A percentile compares a stretch with the other conserved stretches of the same genome.
Evolutionary conservation across 768 basidiomycete genomes (phyloP).

Genomic region (Trametes cubensis): DNA sequence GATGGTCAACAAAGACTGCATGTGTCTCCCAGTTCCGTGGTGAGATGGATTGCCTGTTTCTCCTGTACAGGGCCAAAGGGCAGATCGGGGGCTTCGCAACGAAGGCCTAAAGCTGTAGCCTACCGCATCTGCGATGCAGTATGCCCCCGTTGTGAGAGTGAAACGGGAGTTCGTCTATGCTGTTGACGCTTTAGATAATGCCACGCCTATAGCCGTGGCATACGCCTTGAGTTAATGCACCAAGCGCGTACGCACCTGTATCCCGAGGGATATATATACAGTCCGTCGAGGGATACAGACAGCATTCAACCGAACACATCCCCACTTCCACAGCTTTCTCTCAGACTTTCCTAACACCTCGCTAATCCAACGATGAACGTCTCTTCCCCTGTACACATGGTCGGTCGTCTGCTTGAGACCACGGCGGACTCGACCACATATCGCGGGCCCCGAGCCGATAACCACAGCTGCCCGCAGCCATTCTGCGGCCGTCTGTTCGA

Average conservation of each 20-base stretch:
- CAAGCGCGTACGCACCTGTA: not conserved
- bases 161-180: not conserved
- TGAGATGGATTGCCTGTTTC: slow-evolving; percentile 19
- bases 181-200: slow-evolving; percentile 3
- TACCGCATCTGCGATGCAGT: slow-evolving; percentile 12
- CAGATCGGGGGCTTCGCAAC: slow-evolving; percentile 4
- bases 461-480: not conserved
- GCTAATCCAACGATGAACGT: slow-evolving; percentile 22
- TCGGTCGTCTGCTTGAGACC: slow-evolving; percentile 20
- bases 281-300: not conserved
- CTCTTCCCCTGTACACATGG: slow-evolving; percentile 29
- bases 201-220: not conserved
- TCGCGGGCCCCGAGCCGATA: not conserved
- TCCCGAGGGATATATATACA: slow-evolving; percentile 7
- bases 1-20: slow-evolving; percentile 16
- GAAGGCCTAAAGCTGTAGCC: slow-evolving; percentile 14
- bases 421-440: slow-evolving; percentile 9
- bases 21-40: slow-evolving; percentile 6
- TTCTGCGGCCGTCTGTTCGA: slow-evolving; percentile 45
- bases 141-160: slow-evolving; percentile 2
- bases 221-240: not conserved
- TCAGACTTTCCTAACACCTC: not conserved
- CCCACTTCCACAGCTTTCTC: slow-evolving; percentile 1
- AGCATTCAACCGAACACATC: not conserved
- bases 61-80: slow-evolving; percentile 10